Base-by-base conservation (phyloP, 1,284 basidiomycete species). In the Jaminaea rosea region DNA sequence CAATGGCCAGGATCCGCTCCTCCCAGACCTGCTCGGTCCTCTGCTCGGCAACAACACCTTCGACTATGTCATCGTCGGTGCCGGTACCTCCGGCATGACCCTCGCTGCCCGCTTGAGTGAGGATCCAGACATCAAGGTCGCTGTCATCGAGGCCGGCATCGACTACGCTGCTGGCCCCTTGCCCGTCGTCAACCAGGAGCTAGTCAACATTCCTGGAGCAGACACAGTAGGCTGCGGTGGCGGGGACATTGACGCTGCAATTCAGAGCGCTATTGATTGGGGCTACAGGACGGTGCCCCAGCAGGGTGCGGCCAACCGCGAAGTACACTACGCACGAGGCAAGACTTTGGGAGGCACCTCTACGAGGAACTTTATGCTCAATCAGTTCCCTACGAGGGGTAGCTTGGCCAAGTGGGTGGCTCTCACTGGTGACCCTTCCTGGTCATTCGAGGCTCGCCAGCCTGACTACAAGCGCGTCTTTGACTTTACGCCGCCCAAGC, bases 41-140 rank as follows among this genome's bases (percentile, higher is more conserved):
- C 19, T 32, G 11, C 23, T 32, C 19, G 26, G 31, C 21, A 49
- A 36, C 47, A 28, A 50, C 37, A 8, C 26, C 31, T 26, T 26
- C 31, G 62, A 67, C 47, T 65, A 67, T 41, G 34, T 67, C 26
- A 50, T 65, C n/a, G 61, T 65, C 4, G 65, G 63, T 4, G 63
- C 46, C 13, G 53, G 53, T 17, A 67, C 62, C 0, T 52, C 60
- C 1, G 65, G 65, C 9, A 54, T 68, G 49, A 55, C 62, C 3
- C 52, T 68, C 3, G 64, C 65, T 4, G 49, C n/a, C 1, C 56
- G 65, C n/a, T 58, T 68, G 2, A 57, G 53, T 19, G 62, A 68
- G 44, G 55, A 66, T 32, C 37, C 47, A 2, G 28, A 15, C 19
- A 54, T 62, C 19, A 62, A 60, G 1, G 65, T 68, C n/a, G 53